phyloP scores from a whole-genome alignment of 1,284 basidiomycete species.

The Ganoderma resinaceum region DNA sequence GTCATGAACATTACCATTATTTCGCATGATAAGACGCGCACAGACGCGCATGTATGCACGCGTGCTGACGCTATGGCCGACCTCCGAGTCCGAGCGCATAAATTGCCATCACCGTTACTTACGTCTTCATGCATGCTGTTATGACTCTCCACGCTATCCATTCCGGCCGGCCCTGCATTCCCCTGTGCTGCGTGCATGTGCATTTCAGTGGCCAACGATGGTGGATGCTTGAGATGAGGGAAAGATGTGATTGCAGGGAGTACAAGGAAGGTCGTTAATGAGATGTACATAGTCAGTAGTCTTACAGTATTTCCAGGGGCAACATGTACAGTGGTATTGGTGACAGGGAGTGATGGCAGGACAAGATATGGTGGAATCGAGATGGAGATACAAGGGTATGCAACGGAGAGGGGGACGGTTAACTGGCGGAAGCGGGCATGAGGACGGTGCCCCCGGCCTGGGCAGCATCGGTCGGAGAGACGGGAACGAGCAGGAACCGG shows the following conservation, averaged over 20 bases:
- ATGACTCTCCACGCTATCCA: neutral
- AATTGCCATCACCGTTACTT: neutral
- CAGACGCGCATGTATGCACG: neutral
- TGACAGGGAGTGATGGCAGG: neutral
- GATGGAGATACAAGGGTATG: neutral
- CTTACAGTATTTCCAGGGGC: neutral
- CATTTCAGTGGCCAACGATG: no score
- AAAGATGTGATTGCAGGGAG: neutral
- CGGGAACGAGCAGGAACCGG: slow-evolving; percentile 13
- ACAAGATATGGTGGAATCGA: neutral
- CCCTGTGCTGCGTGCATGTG: no score
- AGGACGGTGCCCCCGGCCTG: neutral
- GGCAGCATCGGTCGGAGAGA: neutral
- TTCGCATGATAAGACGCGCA: neutral
- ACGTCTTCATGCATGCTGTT: neutral
- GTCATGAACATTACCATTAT: no score
- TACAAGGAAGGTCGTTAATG: neutral
- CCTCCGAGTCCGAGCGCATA: neutral
- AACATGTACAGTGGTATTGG: neutral
- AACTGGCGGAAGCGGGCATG: neutral
- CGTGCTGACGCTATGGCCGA: neutral
- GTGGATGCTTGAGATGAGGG: no score
- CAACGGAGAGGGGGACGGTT: neutral
- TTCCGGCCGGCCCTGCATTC: neutral
- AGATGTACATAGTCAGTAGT: neutral